phyloP scores from a whole-genome alignment of 352 stramenopile genomes.

The Phytophthora cryptogea region DNA sequence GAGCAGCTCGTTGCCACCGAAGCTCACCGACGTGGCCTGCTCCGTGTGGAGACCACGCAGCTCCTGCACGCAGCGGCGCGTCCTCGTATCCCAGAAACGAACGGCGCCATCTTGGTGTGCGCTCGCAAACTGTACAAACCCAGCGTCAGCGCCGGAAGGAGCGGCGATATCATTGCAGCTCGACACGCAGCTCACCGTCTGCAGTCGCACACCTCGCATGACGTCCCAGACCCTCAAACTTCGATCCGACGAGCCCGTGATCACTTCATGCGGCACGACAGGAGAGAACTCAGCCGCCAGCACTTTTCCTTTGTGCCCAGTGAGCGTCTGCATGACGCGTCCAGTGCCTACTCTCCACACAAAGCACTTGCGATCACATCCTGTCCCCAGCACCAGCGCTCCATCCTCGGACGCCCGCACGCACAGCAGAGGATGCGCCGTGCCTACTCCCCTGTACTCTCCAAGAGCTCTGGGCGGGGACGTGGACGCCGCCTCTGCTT shows the following conservation, averaged over 20 bases:
- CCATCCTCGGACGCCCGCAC: constrained; percentile 80
- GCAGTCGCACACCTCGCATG: constrained; percentile 57
- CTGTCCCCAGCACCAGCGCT: constrained; percentile 75
- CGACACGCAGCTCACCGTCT: constrained; percentile 78
- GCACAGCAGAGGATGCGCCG: constrained; percentile 81
- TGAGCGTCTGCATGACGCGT: constrained; percentile 82
- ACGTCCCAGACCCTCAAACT: constrained; percentile 84
- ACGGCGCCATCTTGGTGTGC: constrained; percentile 80
- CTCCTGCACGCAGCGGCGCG: constrained; percentile 57
- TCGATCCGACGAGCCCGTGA: constrained; percentile 78
- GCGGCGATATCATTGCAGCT: constrained; percentile 84
- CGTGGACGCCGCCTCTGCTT: constrained; percentile 45
- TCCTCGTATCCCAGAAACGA: constrained; percentile 79
- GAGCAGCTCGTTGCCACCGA: constrained; percentile 53
- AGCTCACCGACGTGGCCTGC: constrained; percentile 81
- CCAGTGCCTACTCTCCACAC: constrained; percentile 83
- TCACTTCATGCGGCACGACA: constrained; percentile 57
- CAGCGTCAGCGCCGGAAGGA: constrained; percentile 23
- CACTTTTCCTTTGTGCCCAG: constrained; percentile 86
- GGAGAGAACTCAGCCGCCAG: constrained; percentile 78
- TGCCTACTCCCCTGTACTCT: constrained; percentile 80
- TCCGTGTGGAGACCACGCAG: constrained; percentile 60
- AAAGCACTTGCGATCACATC: constrained; percentile 86
- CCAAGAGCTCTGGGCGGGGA: constrained; percentile 43
- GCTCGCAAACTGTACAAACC: constrained; percentile 72